Conservation (phyloP, 768 basidiomycete genomes). For the Rhizopogon roseolus region DNA sequence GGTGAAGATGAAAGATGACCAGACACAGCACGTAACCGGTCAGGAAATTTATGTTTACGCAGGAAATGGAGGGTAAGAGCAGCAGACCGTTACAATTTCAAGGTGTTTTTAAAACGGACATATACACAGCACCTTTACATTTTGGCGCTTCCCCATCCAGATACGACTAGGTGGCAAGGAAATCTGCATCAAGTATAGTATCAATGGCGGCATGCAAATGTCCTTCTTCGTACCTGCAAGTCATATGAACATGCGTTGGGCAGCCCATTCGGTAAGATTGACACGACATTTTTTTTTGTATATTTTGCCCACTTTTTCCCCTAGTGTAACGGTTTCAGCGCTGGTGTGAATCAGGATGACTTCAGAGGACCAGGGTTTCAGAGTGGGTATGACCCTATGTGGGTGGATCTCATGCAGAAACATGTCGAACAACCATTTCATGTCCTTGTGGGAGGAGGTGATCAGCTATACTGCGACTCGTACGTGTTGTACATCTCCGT, state of each 20-base stretch:
- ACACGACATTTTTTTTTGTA: background rate
- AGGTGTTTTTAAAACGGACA: background rate
- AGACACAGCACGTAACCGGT: conserved; percentile 44
- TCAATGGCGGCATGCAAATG: conserved; percentile 76
- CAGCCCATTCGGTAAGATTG: conserved; percentile 69
- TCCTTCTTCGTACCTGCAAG: conserved; percentile 81
- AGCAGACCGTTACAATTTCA: background rate
- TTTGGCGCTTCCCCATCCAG: conserved; percentile 90
- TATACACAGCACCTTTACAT: conserved; percentile 69
- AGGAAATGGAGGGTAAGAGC: conserved; percentile 48
- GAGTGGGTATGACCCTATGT: conserved; percentile 85
- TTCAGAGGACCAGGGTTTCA: conserved; percentile 79
- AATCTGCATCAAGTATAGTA: conserved; percentile 72
- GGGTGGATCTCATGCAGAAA: conserved; percentile 85
- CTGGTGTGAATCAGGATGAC: conserved; percentile 86
- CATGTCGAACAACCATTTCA: conserved; percentile 84
- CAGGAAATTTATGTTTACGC: conserved; percentile 72
- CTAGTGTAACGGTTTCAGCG: conserved; percentile 85
- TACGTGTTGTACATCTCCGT: conserved; percentile 25
- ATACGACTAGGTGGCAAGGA: conserved; percentile 70
- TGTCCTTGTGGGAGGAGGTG: conserved; percentile 88
- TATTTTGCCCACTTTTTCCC: background rate
- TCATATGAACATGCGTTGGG: conserved; percentile 86
- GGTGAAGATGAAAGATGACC: conserved; percentile 18
- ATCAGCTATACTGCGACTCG: conserved; percentile 88